Base-by-base conservation (phyloP, 1,139 yeast genomes). In the Schizosaccharomyces versatilis region DNA sequence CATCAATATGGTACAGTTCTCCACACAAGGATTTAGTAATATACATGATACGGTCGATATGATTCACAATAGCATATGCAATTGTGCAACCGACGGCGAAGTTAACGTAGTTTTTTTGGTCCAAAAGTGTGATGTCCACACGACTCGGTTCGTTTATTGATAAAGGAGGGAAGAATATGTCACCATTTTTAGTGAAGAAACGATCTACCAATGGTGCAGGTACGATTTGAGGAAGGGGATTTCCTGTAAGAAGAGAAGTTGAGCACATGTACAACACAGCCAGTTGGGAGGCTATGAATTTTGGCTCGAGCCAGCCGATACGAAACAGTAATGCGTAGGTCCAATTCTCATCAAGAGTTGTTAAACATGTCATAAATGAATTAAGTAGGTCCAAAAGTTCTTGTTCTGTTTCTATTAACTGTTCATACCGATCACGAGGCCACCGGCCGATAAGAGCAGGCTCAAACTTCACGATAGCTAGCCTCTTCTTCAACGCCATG, bases 21-120 rank as follows among this genome's bases (percentile, higher is more conserved):
- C 67, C 67, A 5, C 64, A 67, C 41, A 65, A 57, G 7, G 61
- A 61, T 59, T 65, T 65, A 42, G 63, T 60, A 47, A 60, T 58
- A 47, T 62, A 48, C 58, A 64, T 58, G 36, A 65, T 52, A 40
- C 60, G 61, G 49, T 65, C 67, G 42, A 64, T 54, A 15, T 64
- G 57, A 47, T 60, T 60, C 51, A 64, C 63, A 38, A 65, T 63
- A 58, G 63, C 57, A 39, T 61, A 60, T 12, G 61, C 57, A 38
- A 65, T 52, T 12, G 62, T 54, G 6, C 63, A 57, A 12, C 61
- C 66, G 7, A 63, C 61, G 3, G 63, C 58, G 42, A 60, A 59
- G 14, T 62, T 54, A 41, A 57, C 59, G 6, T 65, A 66, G 53
- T 62, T 64, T 38, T 55, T 49, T 60, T 57, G 53, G 55, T 52